A percentile compares a stretch with the other conserved stretches of the same genome.
Conservation (phyloP, 2,329 filamentous ascomycete species). For the Penicillium crustosum region DNA sequence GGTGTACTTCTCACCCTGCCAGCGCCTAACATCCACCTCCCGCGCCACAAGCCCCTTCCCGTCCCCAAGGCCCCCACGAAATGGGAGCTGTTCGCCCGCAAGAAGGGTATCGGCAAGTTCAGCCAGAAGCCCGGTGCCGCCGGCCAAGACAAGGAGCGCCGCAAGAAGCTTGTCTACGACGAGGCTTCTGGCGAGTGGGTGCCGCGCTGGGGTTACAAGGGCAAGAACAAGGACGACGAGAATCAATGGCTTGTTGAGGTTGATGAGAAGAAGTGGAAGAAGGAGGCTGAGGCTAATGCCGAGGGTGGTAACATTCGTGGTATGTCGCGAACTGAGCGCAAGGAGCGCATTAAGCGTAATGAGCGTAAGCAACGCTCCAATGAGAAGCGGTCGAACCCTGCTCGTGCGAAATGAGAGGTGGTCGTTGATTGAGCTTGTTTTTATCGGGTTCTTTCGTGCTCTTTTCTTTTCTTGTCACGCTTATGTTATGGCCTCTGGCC, state of each 20-base stretch:
- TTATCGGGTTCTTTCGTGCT: not conserved
- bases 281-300: constrained; percentile 58
- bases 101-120: constrained; percentile 87
- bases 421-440: constrained; percentile 18
- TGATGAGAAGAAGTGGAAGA: constrained; percentile 71
- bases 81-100: constrained; percentile 93
- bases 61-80: constrained; percentile 79
- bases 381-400: constrained; percentile 48
- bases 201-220: constrained; percentile 93
- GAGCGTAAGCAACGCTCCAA: constrained; percentile 70
- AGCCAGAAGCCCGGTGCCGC: constrained; percentile 61
- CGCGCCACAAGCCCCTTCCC: constrained; percentile 89
- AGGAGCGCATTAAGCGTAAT: constrained; percentile 63
- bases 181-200: constrained; percentile 84
- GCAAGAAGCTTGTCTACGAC: constrained; percentile 75
- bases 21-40: constrained; percentile 65
- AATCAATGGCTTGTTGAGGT: constrained; percentile 91
- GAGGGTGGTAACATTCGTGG: constrained; percentile 65
- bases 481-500: constrained; percentile 11
- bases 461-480: constrained; percentile 1
- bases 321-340: constrained; percentile 65
- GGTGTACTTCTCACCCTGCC: constrained; percentile 82
- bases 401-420: constrained; percentile 26
- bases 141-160: constrained; percentile 65
- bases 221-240: constrained; percentile 79